Base-by-base conservation (phyloP, 2,329 filamentous ascomycete species). In the Talaromyces verruculosus region DNA sequence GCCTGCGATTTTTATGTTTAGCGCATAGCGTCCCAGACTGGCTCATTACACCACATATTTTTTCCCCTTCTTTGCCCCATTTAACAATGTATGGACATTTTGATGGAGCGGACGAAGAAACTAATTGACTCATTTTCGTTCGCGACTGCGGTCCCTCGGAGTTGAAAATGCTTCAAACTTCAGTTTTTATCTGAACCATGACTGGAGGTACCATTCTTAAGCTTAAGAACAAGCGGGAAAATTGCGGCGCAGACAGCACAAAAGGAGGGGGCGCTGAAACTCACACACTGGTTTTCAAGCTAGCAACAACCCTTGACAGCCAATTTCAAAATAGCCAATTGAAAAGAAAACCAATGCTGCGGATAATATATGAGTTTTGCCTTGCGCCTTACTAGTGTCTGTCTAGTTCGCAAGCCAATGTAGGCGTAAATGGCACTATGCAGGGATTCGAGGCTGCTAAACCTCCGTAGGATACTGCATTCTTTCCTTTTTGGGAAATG, bases 361-460 rank as follows among this genome's bases (percentile, higher is more conserved):
- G 5, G 15, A 53, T n/a, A 17, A 30, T 53, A 53, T 13, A 53
- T 30, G 13, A 30, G 15, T 53, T 30, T 17, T 30, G 25, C 25
- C 15, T 30, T 53, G 25, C 25, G 25, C 25, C 4, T 30, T 33
- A 53, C 25, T 33, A 30, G 49, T 17, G 10, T 7, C 2, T 53
- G 7, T 6, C 15, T n/a, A 30, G 49, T 53, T 30, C 30, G 49
- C 28, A 13, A 53, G 49, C 49, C 25, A 53, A 53, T 15, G 15
- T 30, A n/a, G 49, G 49, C 19, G 25, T 53, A 25, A 33, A 53
- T 53, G 25, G 25, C 49, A 30, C 25, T 53, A 53, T 53, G 25
- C 49, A 53, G 49, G 49, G 49, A n/a, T 53, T 53, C 2, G 13
- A 53, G 49, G 25, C 49, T 53, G 49, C 49, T 53, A 30, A 53